Evolutionary conservation across 106 monocot species (phyloP), one percentile per base, ranked within the genome.

Genomic region (Acorus gramineus): DNA sequence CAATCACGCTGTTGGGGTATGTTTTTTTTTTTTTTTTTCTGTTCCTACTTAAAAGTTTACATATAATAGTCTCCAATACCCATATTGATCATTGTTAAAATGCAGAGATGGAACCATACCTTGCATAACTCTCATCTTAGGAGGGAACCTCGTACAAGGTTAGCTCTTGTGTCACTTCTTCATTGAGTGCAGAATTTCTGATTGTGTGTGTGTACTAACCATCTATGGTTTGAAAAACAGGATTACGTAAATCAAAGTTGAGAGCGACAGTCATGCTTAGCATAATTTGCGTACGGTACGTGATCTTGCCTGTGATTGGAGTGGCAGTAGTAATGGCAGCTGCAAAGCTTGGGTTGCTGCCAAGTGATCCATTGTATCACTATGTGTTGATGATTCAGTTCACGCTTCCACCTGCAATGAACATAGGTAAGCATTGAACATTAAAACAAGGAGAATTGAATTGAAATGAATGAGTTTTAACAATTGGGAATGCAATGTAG

Each of bases 321-420:
- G 79, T 93, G 4, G 69, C 49, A 0, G 83, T 89, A 5, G 81
- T 89, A 3, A 81, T 72, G 47, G 69, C 60, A 47, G 93, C 79
- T 2, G 69, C 60, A 8, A 52, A 62, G 12, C 51, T 89, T 7
- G 83, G 83, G 44, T 74, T 86, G 42, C 69, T 93, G 4, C 78
- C 89, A 10, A 47, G 53, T 14, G 89, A 93, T 49, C 89, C 93
- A 2, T 14, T 93, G 59, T 89, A 80, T 44, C 74, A 55, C 49
- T 93, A 84, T 64, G 81, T 81, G 4, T 81, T 89, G 2, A 76
- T 93, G 79, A 69, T 79, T 47, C 93, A 84, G 56, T 93, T 81
- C 57, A 70, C 84, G 4, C 65, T 86, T 28, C 86, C 89, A 42
- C 81, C 50, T 85, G 85, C 61, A 48, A 52, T 7, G 76, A 85